Base-by-base conservation (phyloP, 164 flowering plant species). In the Euptelea pleiosperma region DNA sequence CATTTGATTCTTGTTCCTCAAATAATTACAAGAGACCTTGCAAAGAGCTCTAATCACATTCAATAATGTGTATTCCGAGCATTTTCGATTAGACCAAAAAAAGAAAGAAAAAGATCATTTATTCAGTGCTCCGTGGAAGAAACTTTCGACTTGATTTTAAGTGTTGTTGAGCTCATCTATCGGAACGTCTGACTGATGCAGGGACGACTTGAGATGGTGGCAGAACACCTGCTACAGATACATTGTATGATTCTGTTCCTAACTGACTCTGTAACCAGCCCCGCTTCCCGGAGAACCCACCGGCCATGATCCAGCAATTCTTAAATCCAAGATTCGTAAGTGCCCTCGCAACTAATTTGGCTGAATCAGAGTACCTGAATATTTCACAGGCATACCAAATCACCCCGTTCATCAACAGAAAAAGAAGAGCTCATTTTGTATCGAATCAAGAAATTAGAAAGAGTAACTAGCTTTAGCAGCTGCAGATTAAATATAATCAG, bases 261-360 rank as follows among this genome's bases (percentile, higher is more conserved):
- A 89, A 58, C 16, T 85, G 80, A 43, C 96, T 86, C 65, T 86
- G 93, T 43, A 79, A 40, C 96, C 96, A 89, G 1, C 96, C 96
- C 44, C 68, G 72, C 54, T 86, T 63, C 7, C 96, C 94, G 2
- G 91, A 86, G 73, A 89, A 89, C 10, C 96, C 96, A 68, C 77
- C 96, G 3, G 78, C 70, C 64, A 89, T 74, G 41, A 74, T 60
- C 96, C 96, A 89, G 62, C 79, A 66, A 72, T 84, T 84, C 58
- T 79, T 84, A 63, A 81, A 89, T 11, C 96, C 91, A 36, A 86
- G 77, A 48, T 57, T 74, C 15, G 91, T 86, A 26, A 86, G 79
- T 21, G 75, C 49, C 71, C 60, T 83, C 26, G 96, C 96, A 24
- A 89, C 94, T 48, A 65, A 77, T 67, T 84, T 89, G 29, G 89